Evolutionary conservation across 225 moss, liverwort and hornwort genomes (phyloP), one percentile per base, ranked within the genome.

Genomic region (Thuidium tamariscinum): DNA sequence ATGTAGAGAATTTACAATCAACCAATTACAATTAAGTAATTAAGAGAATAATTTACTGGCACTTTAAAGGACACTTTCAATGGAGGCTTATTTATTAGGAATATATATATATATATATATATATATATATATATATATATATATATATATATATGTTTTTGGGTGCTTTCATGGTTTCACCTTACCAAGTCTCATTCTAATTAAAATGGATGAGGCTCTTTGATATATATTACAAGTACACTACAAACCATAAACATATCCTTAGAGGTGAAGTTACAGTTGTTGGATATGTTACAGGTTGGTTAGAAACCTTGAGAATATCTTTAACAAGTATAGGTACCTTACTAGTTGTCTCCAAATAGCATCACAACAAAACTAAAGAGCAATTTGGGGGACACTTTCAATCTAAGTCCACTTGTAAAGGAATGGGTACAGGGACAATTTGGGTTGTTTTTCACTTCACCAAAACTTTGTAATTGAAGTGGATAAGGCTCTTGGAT

Each of bases 1-100:
- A 39, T 7, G 7, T 23, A 25, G 4, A 1, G 1, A 25, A 25
- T 39, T 2, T 1, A 25, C 2, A 25, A 2, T 41, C 69, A 41
- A 25, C 41, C 8, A 25, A 41, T 25, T 2, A 4, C 69, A 69
- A 37, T 25, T 25, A 7, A 66, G 2, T 2, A 63, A n/a, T n/a
- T n/a, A n/a, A 16, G 8, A 2, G 2, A 63, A 4, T 0, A 2
- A 2, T 8, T 16, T 8, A 32, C 16, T 63, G 63, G 16, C 16
- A 32, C 63, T 63, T 62, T 64, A 4, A 2, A 3, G 8, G 17
- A 63, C 63, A 34, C 63, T 63, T 60, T 27, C 6, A 13, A 13
- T 60, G 6, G 13, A 59, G 5, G 60, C 20, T 20, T 27, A 5
- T 4, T 57, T 23, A 11, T 59, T 20, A 60, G 0, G 6, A 36